Conservation (phyloP, 1,284 basidiomycete genomes). For the Austroboletus niveus region DNA sequence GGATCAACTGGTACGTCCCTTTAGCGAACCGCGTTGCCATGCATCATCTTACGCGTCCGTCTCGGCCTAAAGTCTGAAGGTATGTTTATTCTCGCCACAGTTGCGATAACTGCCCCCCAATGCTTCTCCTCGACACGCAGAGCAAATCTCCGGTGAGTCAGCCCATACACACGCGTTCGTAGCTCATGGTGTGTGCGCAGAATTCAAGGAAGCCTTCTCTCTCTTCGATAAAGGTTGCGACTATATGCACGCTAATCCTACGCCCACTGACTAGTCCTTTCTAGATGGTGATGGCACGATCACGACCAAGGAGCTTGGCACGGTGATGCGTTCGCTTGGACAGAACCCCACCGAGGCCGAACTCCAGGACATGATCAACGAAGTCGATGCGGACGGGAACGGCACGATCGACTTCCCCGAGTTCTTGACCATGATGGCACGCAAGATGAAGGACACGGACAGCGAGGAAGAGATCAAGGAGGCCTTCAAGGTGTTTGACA, state of each 20-base stretch:
- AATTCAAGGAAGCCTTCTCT: conserved; percentile 91
- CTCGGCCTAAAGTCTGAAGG: conserved; percentile 57
- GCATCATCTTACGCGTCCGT: conserved; percentile 10
- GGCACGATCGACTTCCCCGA: conserved; percentile 97
- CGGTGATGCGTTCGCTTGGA: conserved; percentile 95
- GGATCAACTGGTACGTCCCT: conserved; percentile 60
- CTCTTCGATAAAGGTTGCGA: conserved; percentile 87
- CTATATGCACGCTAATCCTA: conserved; percentile 12
- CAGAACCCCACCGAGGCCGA: conserved; percentile 97
- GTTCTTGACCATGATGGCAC: conserved; percentile 95
- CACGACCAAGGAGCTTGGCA: conserved; percentile 93
- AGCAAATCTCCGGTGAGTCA: conserved; percentile 67
- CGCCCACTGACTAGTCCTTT: conserved; percentile 21
- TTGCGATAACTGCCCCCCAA: background rate
- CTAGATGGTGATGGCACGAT: conserved; percentile 96
- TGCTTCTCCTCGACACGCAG: conserved; percentile 32
- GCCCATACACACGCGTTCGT: conserved; percentile 13
- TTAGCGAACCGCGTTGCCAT: conserved; percentile 6
- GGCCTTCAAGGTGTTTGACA: conserved; percentile 85
- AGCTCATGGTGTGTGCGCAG: conserved; percentile 36
- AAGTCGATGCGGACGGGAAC: conserved; percentile 77
- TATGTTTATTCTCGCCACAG: conserved; percentile 32
- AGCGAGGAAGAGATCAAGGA: conserved; percentile 75
- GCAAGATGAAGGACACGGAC: conserved; percentile 94
- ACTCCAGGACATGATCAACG: conserved; percentile 96